These are phyloP conservation scores for Penicillium pancosmium DNA, from an alignment of 495 filamentous ascomycete species.

Conservation along the genomic window DNA sequence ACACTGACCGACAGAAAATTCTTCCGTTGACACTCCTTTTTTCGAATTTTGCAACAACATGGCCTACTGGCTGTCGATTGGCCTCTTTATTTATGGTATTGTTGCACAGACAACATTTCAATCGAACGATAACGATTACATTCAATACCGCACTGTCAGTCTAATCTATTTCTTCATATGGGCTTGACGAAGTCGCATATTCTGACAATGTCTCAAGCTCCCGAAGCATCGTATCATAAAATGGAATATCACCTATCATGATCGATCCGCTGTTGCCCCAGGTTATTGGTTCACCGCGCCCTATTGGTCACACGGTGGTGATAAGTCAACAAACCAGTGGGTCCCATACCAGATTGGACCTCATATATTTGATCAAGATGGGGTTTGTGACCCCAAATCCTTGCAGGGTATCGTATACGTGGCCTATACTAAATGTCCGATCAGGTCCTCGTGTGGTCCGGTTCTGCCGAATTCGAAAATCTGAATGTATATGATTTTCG, in stretches of 20 bases:
- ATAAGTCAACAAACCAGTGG: conserved; percentile 10
- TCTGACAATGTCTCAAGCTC: conserved; percentile 4
- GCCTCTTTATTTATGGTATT: no score
- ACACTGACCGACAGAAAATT: no score
- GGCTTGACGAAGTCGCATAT: no score
- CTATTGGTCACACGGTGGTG: conserved; percentile 9
- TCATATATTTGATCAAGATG: conserved; percentile 16
- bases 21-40: no score
- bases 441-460: conserved; percentile 12
- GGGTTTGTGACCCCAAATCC: conserved; percentile 4
- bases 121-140: no score
- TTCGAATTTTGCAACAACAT: no score
- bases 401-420: not conserved
- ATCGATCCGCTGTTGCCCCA: conserved; percentile 5
- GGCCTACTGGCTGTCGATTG: no score
- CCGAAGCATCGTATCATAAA: conserved; percentile 8
- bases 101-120: no score
- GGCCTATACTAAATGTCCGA: not conserved
- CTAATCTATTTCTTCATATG: no score
- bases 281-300: conserved; percentile 16
- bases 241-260: conserved; percentile 16
- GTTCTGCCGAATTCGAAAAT: conserved; percentile 8
- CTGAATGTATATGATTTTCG: conserved; percentile 10
- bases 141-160: no score
- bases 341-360: conserved; percentile 14